phyloP scores from a whole-genome alignment of 805 yeast species.

The Sporopachydermia quercuum region DNA sequence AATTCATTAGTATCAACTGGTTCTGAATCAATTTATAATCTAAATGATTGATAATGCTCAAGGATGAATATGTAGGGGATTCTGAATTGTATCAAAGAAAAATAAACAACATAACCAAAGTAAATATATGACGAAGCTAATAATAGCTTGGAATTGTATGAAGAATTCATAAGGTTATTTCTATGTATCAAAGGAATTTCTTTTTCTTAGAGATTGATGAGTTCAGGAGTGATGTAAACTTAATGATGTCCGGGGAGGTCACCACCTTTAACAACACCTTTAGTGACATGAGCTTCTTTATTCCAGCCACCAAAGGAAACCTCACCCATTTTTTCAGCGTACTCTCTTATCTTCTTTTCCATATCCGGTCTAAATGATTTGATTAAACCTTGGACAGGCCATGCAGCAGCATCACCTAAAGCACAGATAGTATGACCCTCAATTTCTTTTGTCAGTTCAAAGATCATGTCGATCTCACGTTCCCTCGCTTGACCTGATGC shows the following conservation, averaged over 20 bases:
- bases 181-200: too few relatives aligned
- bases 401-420: conserved; percentile 83
- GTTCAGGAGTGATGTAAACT: conserved; percentile 9
- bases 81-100: too few relatives aligned
- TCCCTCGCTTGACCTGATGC: conserved; percentile 64
- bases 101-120: too few relatives aligned
- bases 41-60: too few relatives aligned
- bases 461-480: conserved; percentile 72
- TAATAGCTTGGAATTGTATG: too few relatives aligned
- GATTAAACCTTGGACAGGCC: conserved; percentile 87
- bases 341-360: conserved; percentile 60
- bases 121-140: too few relatives aligned
- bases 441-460: conserved; percentile 72
- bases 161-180: too few relatives aligned
- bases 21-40: too few relatives aligned
- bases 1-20: too few relatives aligned
- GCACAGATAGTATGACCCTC: conserved; percentile 92
- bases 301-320: conserved; percentile 72
- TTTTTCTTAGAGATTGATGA: too few relatives aligned
- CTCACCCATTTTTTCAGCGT: conserved; percentile 31
- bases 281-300: conserved; percentile 36
- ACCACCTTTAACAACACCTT: conserved; percentile 51
- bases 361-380: conserved; percentile 74
- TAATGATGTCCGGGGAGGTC: conserved; percentile 29
- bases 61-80: too few relatives aligned